phyloP scores from a whole-genome alignment of 768 basidiomycete species.

The Lentinula sp. region DNA sequence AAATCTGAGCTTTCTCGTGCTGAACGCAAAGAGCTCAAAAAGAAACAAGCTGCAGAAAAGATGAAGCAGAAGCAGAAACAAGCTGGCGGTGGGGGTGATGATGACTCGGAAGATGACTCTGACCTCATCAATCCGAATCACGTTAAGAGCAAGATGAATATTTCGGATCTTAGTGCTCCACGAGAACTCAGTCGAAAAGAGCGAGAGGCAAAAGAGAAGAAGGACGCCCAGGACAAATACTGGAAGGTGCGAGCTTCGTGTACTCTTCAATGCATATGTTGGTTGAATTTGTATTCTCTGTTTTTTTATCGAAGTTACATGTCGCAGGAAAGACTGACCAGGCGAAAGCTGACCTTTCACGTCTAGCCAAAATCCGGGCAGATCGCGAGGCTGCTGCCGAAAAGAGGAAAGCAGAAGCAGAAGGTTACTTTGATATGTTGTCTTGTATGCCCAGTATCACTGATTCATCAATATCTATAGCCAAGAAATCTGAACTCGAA shows the following conservation, averaged over 20 bases:
- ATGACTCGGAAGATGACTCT: constrained; percentile 56
- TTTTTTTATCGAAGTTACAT: constrained; percentile 46
- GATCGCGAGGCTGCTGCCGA: constrained; percentile 87
- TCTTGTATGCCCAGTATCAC: not conserved
- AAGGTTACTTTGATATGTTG: constrained; percentile 42
- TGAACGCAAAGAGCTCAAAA: constrained; percentile 79
- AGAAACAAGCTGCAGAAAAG: constrained; percentile 59
- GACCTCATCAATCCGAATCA: constrained; percentile 79
- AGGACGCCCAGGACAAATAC: constrained; percentile 82
- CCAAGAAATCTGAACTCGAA: constrained; percentile 8
- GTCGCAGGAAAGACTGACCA: constrained; percentile 82
- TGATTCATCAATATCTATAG: not conserved
- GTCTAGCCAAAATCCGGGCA: constrained; percentile 78
- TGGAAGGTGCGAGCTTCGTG: constrained; percentile 54
- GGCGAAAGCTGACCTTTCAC: constrained; percentile 82
- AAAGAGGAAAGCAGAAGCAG: constrained; percentile 83
- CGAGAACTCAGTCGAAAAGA: constrained; percentile 60
- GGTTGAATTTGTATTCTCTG: not conserved
- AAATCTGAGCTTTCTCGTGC: constrained; percentile 61
- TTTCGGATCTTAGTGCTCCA: constrained; percentile 66
- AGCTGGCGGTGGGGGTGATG: constrained; percentile 28
- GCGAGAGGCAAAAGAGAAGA: constrained; percentile 90
- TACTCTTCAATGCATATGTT: not conserved
- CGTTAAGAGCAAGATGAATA: constrained; percentile 66
- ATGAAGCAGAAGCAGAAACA: constrained; percentile 24